A percentile compares a stretch with the other conserved stretches of the same genome.
Conservation (phyloP, 2,329 filamentous ascomycete species). For the Zymoseptoria ardabiliae region DNA sequence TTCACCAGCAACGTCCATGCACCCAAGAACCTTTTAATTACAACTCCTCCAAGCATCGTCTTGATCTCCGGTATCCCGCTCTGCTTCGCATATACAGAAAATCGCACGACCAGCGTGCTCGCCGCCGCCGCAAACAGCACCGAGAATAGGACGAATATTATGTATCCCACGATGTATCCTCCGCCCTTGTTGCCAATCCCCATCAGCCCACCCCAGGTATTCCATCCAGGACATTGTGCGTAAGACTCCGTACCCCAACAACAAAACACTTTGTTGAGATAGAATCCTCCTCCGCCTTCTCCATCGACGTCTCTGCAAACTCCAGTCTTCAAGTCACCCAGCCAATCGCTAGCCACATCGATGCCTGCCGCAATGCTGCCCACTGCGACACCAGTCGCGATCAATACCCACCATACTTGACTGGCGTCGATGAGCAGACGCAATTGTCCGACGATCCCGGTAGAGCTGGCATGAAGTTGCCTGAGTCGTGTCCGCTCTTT, state of each 20-base stretch:
- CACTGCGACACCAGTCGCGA: slow-evolving; percentile 76
- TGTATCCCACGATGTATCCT: slow-evolving; percentile 76
- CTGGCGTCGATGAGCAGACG: slow-evolving; percentile 72
- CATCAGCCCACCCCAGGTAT: slow-evolving; percentile 71
- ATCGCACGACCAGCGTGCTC: slow-evolving; percentile 72
- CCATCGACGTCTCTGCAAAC: slow-evolving; percentile 72
- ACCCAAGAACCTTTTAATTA: slow-evolving; percentile 81
- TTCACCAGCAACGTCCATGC: slow-evolving; percentile 85
- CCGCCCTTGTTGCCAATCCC: slow-evolving; percentile 59
- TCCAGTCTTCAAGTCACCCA: slow-evolving; percentile 85
- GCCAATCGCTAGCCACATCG: slow-evolving; percentile 85
- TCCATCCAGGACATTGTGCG: slow-evolving; percentile 79
- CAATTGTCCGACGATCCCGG: slow-evolving; percentile 65
- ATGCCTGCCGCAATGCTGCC: slow-evolving; percentile 82
- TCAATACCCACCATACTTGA: slow-evolving; percentile 84
- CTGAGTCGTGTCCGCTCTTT: slow-evolving; percentile 86
- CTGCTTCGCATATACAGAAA: slow-evolving; percentile 82
- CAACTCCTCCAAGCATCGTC: slow-evolving; percentile 86
- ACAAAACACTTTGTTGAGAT: slow-evolving; percentile 85
- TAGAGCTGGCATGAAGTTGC: slow-evolving; percentile 61
- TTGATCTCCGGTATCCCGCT: slow-evolving; percentile 98
- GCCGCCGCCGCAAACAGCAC: slow-evolving; percentile 77
- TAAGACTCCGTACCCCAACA: slow-evolving; percentile 81
- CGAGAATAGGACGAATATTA: slow-evolving; percentile 78
- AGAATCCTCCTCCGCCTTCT: slow-evolving; percentile 66